Evolutionary conservation across 305 asterid genomes (phyloP), one percentile per base, ranked within the genome.

Genomic region (Rubia occidens): DNA sequence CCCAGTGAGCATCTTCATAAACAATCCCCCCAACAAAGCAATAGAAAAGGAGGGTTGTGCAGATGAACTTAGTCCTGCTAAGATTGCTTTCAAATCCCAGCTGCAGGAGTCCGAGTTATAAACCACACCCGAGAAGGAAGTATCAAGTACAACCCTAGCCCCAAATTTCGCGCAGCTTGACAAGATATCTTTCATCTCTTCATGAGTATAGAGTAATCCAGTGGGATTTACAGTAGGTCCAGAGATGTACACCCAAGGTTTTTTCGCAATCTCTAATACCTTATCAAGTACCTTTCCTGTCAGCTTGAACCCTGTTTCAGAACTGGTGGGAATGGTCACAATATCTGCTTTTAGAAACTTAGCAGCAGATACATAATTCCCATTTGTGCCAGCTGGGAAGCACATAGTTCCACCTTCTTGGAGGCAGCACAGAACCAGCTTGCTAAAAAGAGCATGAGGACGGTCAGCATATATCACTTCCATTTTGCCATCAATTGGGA

Each of bases 191-290:
- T 60, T 82, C 62, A 95, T 88, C 86, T 95, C 99, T 75, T 86
- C 88, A 53, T 88, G 88, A 81, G 87, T 87, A 89, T 95, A 95
- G 32, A 89, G 71, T 78, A 79, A 76, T 68, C 99, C 98, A 2
- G 96, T 89, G 35, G 98, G 98, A 62, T 73, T 87, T 75, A 88
- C 78, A 64, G 96, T 88, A 68, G 99, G 98, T 64, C 99, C 98
- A 32, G 92, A 89, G 72, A 95, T 85, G 74, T 89, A 95, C 74
- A 95, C 70, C 99, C 99, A 95, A 40, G 99, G 96, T 54, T 82
- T 89, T 11, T 76, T 77, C 39, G 88, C 75, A 26, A 76, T 78
- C 68, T 77, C 81, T 74, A 95, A 70, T 61, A 85, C 83, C 72
- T 63, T 70, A 51, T 68, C 70, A 54, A 95, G 94, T 42, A 87